These are phyloP conservation scores for Sporisorium iseilematis-ciliati DNA, from an alignment of 1,284 basidiomycete species.

Conservation along the genomic window DNA sequence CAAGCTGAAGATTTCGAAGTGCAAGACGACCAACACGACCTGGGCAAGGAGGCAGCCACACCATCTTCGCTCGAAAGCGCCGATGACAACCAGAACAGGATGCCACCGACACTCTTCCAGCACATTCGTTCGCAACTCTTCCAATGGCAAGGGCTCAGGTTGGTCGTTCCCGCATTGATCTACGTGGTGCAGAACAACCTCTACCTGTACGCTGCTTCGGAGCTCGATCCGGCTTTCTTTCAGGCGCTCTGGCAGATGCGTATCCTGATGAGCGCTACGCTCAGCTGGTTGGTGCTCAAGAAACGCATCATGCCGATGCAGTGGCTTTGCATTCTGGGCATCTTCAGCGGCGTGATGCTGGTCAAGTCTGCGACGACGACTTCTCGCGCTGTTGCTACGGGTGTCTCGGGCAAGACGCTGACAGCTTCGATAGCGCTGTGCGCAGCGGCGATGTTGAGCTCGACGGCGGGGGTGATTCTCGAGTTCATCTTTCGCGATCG, in stretches of 20 bases:
- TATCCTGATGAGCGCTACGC: slow-evolving; percentile 23
- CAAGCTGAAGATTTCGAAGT: slow-evolving; percentile 13
- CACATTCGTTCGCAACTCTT: slow-evolving; percentile 23
- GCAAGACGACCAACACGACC: neutral
- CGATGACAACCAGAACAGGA: neutral
- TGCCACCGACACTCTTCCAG: slow-evolving; percentile 9
- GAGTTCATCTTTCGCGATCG: slow-evolving; percentile 42
- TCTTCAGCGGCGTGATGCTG: slow-evolving; percentile 27
- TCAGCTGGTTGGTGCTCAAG: slow-evolving; percentile 29
- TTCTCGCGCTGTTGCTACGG: neutral
- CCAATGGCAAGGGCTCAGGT: slow-evolving; percentile 11
- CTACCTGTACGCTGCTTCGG: slow-evolving; percentile 25
- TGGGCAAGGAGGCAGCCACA: neutral
- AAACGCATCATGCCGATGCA: slow-evolving; percentile 12
- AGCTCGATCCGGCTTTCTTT: slow-evolving; percentile 33
- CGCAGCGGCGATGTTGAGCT: slow-evolving; percentile 23
- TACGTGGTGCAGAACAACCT: slow-evolving; percentile 48
- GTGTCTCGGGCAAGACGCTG: neutral
- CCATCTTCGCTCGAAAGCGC: neutral
- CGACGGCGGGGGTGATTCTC: slow-evolving; percentile 28
- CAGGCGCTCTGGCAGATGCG: slow-evolving; percentile 44
- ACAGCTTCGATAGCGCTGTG: slow-evolving; percentile 9
- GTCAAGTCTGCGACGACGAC: slow-evolving; percentile 27
- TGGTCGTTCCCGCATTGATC: slow-evolving; percentile 32
- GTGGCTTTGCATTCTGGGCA: slow-evolving; percentile 30